Conservation (phyloP, 768 basidiomycete genomes). For the Ramaria rubella region DNA sequence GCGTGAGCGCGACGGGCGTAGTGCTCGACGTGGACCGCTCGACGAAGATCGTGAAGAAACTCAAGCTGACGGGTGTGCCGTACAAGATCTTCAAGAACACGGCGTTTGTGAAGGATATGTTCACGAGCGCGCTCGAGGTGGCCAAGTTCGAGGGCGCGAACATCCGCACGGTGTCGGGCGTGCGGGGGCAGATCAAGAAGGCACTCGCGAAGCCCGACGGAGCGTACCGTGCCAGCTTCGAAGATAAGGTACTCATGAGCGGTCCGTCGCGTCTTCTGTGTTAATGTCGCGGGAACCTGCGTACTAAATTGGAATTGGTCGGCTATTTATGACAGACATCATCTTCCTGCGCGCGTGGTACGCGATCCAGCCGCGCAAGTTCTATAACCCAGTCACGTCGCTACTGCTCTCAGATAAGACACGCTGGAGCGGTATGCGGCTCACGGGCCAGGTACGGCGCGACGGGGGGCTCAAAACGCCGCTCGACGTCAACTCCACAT, state of each 20-base stretch:
- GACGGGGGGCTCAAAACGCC: slow-evolving; percentile 83
- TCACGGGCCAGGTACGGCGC: slow-evolving; percentile 88
- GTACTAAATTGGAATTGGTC: background rate
- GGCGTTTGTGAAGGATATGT: slow-evolving; percentile 98
- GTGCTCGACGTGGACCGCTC: slow-evolving; percentile 90
- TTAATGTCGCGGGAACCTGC: background rate
- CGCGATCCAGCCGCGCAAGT: slow-evolving; percentile 88
- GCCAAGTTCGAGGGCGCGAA: slow-evolving; percentile 99
- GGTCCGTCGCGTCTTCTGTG: slow-evolving; percentile 45
- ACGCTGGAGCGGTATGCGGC: slow-evolving; percentile 90
- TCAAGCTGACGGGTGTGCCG: slow-evolving; percentile 92
- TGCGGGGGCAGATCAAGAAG: slow-evolving; percentile 96
- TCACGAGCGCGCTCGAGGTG: slow-evolving; percentile 85
- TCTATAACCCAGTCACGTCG: slow-evolving; percentile 95
- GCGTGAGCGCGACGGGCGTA: slow-evolving; percentile 89
- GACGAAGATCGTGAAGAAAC: slow-evolving; percentile 94
- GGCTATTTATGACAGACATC: slow-evolving; percentile 57
- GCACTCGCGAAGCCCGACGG: slow-evolving; percentile 93
- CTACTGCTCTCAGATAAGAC: slow-evolving; percentile 76
- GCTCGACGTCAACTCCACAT: slow-evolving; percentile 73
- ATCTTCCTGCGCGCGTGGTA: slow-evolving; percentile 97
- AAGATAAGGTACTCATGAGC: slow-evolving; percentile 95
- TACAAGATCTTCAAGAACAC: slow-evolving; percentile 99
- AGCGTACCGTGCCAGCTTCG: slow-evolving; percentile 92
- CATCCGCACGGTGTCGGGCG: slow-evolving; percentile 89